A percentile compares a stretch with the other conserved stretches of the same genome.
These are phyloP conservation scores for Ramaria rubella DNA, from an alignment of 768 basidiomycete genomes.

Conservation along the genomic window DNA sequence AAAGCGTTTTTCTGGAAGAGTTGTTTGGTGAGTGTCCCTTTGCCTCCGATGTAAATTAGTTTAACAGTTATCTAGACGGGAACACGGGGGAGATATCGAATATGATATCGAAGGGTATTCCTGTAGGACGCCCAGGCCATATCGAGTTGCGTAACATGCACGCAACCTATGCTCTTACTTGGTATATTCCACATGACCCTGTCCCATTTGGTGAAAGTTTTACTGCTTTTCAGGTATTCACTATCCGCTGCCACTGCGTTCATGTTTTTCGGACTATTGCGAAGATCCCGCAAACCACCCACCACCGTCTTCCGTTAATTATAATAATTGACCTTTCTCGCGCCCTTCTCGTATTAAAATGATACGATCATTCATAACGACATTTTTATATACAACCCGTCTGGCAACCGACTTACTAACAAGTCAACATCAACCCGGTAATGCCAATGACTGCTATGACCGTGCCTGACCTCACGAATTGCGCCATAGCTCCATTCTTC, in stretches of 20 bases:
- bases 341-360: too few relatives aligned
- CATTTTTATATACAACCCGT: too few relatives aligned
- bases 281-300: background rate
- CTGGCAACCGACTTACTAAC: too few relatives aligned
- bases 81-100: conserved; percentile 67
- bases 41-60: background rate
- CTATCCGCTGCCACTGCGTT: conserved; percentile 76
- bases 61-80: conserved; percentile 54
- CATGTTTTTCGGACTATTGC: conserved; percentile 69
- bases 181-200: conserved; percentile 43
- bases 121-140: conserved; percentile 74
- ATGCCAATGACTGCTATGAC: too few relatives aligned
- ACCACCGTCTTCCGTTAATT: background rate
- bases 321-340: too few relatives aligned
- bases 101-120: conserved; percentile 62
- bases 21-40: conserved; percentile 65
- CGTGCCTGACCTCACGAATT: too few relatives aligned
- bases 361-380: too few relatives aligned
- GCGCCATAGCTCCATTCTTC: background rate
- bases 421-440: too few relatives aligned
- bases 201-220: background rate
- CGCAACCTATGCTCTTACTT: conserved; percentile 90
- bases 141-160: conserved; percentile 92
- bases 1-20: conserved; percentile 86
- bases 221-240: conserved; percentile 60